These are phyloP conservation scores for bread wheat (Triticum aestivum) DNA, from an alignment of 176 grass and related monocot genomes.

Conservation along the genomic window IWGSC_CS_RefSeq_v2.1 NC_057795.1:117390825-117391324, in stretches of 20 bases:
- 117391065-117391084: neutral
- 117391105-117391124: conserved; percentile 67
- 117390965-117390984: neutral
- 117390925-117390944: conserved; percentile 59
- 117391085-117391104: conserved; percentile 35
- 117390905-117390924: conserved; percentile 64
- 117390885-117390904: conserved; percentile 43
- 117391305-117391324: conserved; percentile 65
- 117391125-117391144: conserved; percentile 66
- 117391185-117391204: conserved; percentile 75
- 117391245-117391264: conserved; percentile 79
- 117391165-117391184: conserved; percentile 62
- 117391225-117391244: conserved; percentile 77
- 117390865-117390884: conserved; percentile 29
- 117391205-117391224: conserved; percentile 66
- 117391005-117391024: too few species aligned
- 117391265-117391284: conserved; percentile 75
- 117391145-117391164: conserved; percentile 76
- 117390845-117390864: too few species aligned
- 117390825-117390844: too few species aligned
- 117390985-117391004: too few species aligned
- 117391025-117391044: too few species aligned
- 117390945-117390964: conserved; percentile 29
- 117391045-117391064: too few species aligned
- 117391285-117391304: conserved; percentile 94